Conservation (phyloP, 495 filamentous ascomycete genomes). For the Xylaria sp. region DNA sequence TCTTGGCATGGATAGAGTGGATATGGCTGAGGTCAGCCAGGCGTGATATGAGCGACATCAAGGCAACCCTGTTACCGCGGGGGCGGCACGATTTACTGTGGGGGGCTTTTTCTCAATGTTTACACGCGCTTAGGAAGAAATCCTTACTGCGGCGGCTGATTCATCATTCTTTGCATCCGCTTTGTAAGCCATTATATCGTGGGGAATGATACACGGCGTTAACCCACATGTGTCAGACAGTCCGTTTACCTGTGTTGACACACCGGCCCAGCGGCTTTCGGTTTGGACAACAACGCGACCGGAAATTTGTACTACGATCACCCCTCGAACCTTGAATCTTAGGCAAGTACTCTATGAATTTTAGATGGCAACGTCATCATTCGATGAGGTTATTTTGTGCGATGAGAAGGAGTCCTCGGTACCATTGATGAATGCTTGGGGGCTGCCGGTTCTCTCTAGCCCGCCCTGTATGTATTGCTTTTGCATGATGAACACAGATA, state of each 20-base stretch:
- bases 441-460: neutral
- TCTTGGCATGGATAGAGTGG: neutral
- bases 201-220: neutral
- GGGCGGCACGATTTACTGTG: neutral
- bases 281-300: neutral
- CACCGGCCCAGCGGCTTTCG: neutral
- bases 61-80: neutral
- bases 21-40: constrained; percentile 12
- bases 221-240: neutral
- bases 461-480: no score
- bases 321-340: neutral
- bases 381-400: neutral
- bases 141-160: neutral
- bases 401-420: neutral
- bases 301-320: neutral
- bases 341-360: neutral
- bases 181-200: neutral
- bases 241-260: neutral
- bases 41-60: neutral
- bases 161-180: neutral
- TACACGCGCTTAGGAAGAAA: no score
- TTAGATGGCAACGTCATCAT: neutral
- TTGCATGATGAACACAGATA: no score
- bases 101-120: neutral
- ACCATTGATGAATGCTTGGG: neutral